Percentiles rank a stretch among this genome's conserved stretches.
phyloP scores from a whole-genome alignment of 1,284 basidiomycete genomes.

The Cutaneotrichosporon sp. region DNA sequence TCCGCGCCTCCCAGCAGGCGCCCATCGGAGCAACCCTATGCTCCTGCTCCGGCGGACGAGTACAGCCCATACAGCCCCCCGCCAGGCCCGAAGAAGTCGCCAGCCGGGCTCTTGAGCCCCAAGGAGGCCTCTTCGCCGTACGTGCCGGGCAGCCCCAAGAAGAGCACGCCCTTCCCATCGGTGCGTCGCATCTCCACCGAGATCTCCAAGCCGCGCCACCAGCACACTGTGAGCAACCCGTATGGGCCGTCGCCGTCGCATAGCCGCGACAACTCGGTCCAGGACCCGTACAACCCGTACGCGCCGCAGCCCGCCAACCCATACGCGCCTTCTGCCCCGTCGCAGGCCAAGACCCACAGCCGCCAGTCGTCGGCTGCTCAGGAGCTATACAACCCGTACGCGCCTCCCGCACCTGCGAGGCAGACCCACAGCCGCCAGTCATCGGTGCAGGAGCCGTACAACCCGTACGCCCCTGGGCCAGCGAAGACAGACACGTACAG shows the following conservation, averaged over 20 bases:
- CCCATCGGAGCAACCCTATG: conserved; percentile 7
- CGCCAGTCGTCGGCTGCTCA: conserved; percentile 10
- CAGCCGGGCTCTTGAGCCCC: background rate
- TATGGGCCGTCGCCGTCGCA: background rate
- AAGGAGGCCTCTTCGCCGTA: background rate
- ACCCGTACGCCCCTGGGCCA: conserved; percentile 15
- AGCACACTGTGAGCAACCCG: conserved; percentile 1
- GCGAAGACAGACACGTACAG: conserved; percentile 8
- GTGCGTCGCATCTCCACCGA: conserved; percentile 1
- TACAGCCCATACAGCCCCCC: conserved; percentile 11
- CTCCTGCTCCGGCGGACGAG: background rate
- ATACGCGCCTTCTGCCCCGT: conserved; percentile 4
- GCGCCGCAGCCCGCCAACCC: conserved; percentile 10
- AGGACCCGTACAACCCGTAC: conserved; percentile 19
- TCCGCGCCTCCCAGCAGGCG: too few species aligned
- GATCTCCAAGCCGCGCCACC: background rate
- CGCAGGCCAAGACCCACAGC: background rate
- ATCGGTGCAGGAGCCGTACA: conserved; percentile 11
- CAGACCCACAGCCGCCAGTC: background rate
- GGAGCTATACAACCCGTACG: conserved; percentile 13
- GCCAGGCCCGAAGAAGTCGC: background rate
- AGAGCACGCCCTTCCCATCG: background rate
- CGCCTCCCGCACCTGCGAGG: background rate
- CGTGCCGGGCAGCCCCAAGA: conserved; percentile 3
- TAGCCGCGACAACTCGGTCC: background rate